Conservation (phyloP, 441 rosid species). For the Rhodomyrtus psidioides region DNA sequence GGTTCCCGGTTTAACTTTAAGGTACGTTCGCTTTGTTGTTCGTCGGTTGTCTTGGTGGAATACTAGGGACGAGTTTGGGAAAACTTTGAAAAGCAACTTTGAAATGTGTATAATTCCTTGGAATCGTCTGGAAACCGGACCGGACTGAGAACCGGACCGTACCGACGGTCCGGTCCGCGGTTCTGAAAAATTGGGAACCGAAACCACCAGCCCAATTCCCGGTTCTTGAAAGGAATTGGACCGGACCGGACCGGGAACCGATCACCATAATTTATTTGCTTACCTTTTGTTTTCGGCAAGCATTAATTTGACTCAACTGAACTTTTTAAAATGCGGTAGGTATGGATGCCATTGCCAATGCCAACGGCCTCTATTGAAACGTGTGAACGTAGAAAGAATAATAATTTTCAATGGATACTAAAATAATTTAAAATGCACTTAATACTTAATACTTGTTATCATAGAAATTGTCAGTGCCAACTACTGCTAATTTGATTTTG, state of each 20-base stretch:
- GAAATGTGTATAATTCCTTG: too few species aligned
- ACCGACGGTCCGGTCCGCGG: too few species aligned
- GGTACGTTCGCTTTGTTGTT: conserved; percentile 32
- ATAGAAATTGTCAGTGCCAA: neutral
- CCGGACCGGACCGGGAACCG: too few species aligned
- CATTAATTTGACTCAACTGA: neutral
- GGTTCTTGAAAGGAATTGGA: too few species aligned
- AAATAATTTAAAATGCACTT: neutral
- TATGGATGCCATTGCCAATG: neutral
- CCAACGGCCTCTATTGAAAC: neutral
- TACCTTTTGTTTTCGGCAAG: neutral
- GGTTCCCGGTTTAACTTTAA: conserved; percentile 99
- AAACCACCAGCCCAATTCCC: too few species aligned
- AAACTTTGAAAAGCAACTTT: neutral
- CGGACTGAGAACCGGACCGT: too few species aligned
- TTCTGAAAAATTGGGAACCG: too few species aligned
- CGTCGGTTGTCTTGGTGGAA: neutral
- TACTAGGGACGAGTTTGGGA: neutral
- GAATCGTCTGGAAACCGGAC: too few species aligned
- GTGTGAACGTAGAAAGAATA: neutral
- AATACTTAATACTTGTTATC: neutral
- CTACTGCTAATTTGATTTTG: neutral
- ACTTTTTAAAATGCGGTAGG: neutral
- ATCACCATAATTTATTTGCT: too few species aligned
- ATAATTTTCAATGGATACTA: too few species aligned